phyloP scores from a whole-genome alignment of 495 filamentous ascomycete species.

The Extremus antarcticus region DNA sequence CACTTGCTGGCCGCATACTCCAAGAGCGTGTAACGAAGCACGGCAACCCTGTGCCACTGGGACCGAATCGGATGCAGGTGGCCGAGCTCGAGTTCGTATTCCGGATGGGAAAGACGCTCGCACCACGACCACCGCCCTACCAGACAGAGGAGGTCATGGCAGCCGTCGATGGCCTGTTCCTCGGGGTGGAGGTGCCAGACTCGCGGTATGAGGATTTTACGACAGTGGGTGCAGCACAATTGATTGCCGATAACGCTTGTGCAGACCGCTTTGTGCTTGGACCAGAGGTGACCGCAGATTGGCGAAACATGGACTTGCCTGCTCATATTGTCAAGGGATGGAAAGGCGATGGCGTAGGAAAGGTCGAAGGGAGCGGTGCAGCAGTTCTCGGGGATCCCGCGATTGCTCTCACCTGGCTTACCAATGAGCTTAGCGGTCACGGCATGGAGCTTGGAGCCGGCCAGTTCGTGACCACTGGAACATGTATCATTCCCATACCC shows the following conservation, averaged over 20 bases:
- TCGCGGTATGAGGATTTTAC: background rate
- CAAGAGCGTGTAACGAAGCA: background rate
- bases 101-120: background rate
- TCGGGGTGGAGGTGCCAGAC: background rate
- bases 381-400: background rate
- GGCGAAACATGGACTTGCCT: background rate
- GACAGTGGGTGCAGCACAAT: background rate
- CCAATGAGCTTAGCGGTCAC: background rate
- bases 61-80: background rate
- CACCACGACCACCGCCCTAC: background rate
- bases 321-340: background rate
- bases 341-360: background rate
- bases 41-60: background rate
- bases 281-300: background rate
- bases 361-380: background rate
- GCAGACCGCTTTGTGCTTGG: constrained; percentile 1
- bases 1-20: background rate
- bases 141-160: background rate
- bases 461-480: background rate
- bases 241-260: background rate
- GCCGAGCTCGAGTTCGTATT: background rate
- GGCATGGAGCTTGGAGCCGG: background rate
- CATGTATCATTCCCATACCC: background rate
- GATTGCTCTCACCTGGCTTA: background rate
- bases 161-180: background rate